Evolutionary conservation across 352 stramenopile species (phyloP), one percentile per base, ranked within the genome.

Genomic region (Phytophthora agathidicida): DNA sequence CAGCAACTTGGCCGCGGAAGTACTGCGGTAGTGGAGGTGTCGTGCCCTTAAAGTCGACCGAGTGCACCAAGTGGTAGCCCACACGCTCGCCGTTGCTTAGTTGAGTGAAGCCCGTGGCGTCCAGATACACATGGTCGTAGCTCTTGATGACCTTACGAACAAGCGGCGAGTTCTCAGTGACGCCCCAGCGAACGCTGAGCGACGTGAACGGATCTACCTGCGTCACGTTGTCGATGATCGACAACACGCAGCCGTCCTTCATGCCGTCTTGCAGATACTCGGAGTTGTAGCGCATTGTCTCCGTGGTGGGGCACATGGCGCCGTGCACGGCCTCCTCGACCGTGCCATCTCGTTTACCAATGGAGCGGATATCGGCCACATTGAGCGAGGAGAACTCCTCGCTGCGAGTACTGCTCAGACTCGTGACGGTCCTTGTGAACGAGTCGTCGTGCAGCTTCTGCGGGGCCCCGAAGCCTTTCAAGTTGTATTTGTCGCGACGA

Each of bases 111-210:
- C 63, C 62, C 33, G 59, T 70, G 0, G 68, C 48, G 14, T 73
- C 68, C 37, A 76, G 20, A 49, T 73, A 76, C 2, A 76, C 51
- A 35, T 71, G 68, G 39, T 73, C 68, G n/a, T 70, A 65, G 20
- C 56, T 69, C 37, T 69, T 70, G n/a, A 68, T 46, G 19, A 71
- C 54, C n/a, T 22, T 65, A 1, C 61, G 66, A 30, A 68, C 55
- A 19, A 67, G 43, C 8, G 62, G 54, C 8, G 46, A 41, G 42
- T 68, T 72, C 46, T 71, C 58, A 13, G 66, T 54, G 24, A 66
- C 57, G 39, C 65, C 24, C 35, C 50, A 69, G 22, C 47, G 55
- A 27, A 72, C 62, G 1, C 61, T 61, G 5, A 68, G 50, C 14
- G 31, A 45, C 1, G 32, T 57, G 14, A 68, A 63, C 5, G 66